Evolutionary conservation across 75 land plant genomes (phyloP), one percentile per base, ranked within the genome.

Genomic region (Picea glauca): DNA sequence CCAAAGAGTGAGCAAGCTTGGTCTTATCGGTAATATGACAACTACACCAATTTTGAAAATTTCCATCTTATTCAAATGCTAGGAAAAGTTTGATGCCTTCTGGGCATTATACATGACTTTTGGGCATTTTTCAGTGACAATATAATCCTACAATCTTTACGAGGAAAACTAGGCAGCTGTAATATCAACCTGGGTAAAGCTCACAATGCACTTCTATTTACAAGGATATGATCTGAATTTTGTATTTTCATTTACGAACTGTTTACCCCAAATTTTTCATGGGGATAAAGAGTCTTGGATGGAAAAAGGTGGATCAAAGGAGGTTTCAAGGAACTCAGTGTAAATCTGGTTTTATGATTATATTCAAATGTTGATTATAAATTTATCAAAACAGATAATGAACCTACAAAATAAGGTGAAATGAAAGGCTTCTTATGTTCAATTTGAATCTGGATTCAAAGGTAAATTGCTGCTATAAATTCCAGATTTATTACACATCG

Each of bases 1-100:
- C 90, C 97, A 12, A 94, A 94, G 83, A 88, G 94, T 80, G 97
- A 94, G 80, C 82, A 86, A 38, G 86, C 97, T 21, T 94, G 97
- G 97, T 86, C 87, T 77, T 89, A 94, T 54, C 88, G 96, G 96
- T 94, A 76, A 77, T 58, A 32, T 74, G 3, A 50, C 30, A 54
- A 58, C 20, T 50, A 30, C 43, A 38, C 9, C 56, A 21, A 62
- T 80, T 62, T 78, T 23, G 1, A 68, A 68, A 38, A 17, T 35
- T 35, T 33, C 9, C n/a, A 46, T 77, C 62, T 59, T 30, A 38
- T 12, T 60, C 46, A 77, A 80, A 78, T 58, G 40, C 21, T 56
- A 76, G 57, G 64, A 56, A 76, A 61, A 26, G 18, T 80, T 60
- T 62, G 77, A 60, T 76, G 54, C 61, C 58, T 75, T 40, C 26